A percentile compares a stretch with the other conserved stretches of the same genome.
phyloP scores from a whole-genome alignment of 139 green algal species.

The Monoraphidium neglectum region DNA sequence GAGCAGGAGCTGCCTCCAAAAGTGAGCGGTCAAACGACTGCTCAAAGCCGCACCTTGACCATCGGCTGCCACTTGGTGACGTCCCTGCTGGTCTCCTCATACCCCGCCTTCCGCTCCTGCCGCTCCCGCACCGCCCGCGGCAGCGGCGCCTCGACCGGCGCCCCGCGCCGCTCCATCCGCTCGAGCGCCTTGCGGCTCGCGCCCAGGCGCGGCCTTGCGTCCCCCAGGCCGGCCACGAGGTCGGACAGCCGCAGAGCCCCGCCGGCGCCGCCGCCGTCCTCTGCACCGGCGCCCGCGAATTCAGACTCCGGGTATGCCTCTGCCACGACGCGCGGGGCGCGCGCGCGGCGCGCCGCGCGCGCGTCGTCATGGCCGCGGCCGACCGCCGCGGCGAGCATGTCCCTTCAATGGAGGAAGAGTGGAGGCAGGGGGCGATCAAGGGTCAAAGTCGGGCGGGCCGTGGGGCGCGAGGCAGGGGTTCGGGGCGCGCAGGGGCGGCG shows the following conservation, averaged over 20 bases:
- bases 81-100: slow-evolving; percentile 81
- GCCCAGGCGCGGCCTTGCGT: slow-evolving; percentile 41
- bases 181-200: slow-evolving; percentile 67
- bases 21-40: too few species aligned
- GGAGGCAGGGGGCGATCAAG: background rate
- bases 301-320: slow-evolving; percentile 80
- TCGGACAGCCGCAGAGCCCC: slow-evolving; percentile 73
- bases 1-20: too few species aligned
- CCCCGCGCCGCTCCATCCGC: slow-evolving; percentile 46
- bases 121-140: slow-evolving; percentile 64
- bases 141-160: slow-evolving; percentile 61
- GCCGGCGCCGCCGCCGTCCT: slow-evolving; percentile 30
- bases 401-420: slow-evolving; percentile 8
- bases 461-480: too few species aligned
- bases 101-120: slow-evolving; percentile 83
- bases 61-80: slow-evolving; percentile 90
- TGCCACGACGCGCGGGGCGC: slow-evolving; percentile 42
- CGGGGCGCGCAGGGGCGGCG: too few species aligned
- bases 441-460: too few species aligned
- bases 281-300: slow-evolving; percentile 45
- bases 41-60: slow-evolving; percentile 70
- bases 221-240: slow-evolving; percentile 60
- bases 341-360: background rate
- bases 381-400: slow-evolving; percentile 52
- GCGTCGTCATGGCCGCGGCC: background rate